A percentile compares a stretch with the other conserved stretches of the same genome.
Conservation (phyloP, 2,329 filamentous ascomycete species). For the Hypoxylon sp. region DNA sequence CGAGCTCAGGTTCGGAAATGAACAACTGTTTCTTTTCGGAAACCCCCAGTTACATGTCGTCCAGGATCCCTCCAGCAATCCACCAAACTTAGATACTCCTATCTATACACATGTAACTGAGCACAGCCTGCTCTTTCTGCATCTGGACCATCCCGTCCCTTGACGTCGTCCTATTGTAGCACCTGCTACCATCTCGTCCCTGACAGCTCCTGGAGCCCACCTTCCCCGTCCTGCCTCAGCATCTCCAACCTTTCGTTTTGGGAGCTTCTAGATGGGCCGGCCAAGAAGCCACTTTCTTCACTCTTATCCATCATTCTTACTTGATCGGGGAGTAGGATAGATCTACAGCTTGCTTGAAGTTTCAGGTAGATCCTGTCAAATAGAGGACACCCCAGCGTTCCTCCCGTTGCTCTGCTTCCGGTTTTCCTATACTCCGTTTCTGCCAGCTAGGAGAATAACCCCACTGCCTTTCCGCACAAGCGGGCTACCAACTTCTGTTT, state of each 20-base stretch:
- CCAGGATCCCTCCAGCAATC: conserved; percentile 42
- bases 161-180: conserved; percentile 15
- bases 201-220: conserved; percentile 11
- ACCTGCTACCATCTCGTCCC: conserved; percentile 22
- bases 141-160: conserved; percentile 32
- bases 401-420: conserved; percentile 27
- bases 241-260: conserved; percentile 25
- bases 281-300: conserved; percentile 7
- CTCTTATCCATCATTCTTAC: conserved; percentile 14
- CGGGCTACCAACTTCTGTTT: conserved; percentile 3
- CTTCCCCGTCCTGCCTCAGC: conserved; percentile 8
- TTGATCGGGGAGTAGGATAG: conserved; percentile 29
- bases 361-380: conserved; percentile 37
- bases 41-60: conserved; percentile 39
- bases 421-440: conserved; percentile 30
- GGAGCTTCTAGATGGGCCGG: conserved; percentile 13
- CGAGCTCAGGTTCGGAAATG: conserved; percentile 33
- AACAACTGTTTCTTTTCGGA: conserved; percentile 37
- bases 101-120: conserved; percentile 45
- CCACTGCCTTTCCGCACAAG: conserved; percentile 24
- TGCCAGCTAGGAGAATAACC: conserved; percentile 32
- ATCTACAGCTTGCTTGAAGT: conserved; percentile 39
- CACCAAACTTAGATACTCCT: conserved; percentile 44
- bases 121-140: conserved; percentile 44
- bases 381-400: conserved; percentile 30